phyloP scores from a whole-genome alignment of 164 flowering plant species.

The Nymphaea thermarum region DNA sequence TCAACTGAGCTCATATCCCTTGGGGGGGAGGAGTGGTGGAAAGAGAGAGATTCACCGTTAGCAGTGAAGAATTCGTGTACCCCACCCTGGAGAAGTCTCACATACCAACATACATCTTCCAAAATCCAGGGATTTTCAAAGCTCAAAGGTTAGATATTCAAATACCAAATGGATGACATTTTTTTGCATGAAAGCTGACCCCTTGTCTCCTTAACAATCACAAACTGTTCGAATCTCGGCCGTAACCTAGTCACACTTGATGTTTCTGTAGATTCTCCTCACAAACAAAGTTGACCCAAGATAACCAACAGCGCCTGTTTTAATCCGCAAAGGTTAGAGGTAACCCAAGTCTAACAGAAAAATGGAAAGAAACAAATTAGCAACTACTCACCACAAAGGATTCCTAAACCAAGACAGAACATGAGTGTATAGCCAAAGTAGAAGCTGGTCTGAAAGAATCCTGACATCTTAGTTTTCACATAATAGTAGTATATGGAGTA shows the following conservation, averaged over 20 bases:
- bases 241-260: conserved; percentile 63
- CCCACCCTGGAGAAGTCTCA: not conserved
- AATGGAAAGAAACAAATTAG: conserved; percentile 3
- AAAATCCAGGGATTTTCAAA: not conserved
- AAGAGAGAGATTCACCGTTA: too few species aligned
- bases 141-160: not conserved
- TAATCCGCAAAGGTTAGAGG: not conserved
- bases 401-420: conserved; percentile 95
- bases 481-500: conserved; percentile 87
- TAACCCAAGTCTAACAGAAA: not conserved
- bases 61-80: not conserved
- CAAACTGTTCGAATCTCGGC: not conserved
- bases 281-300: conserved; percentile 76
- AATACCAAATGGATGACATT: not conserved
- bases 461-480: conserved; percentile 97
- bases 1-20: not conserved
- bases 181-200: not conserved
- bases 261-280: conserved; percentile 89
- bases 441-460: conserved; percentile 98
- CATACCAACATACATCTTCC: not conserved
- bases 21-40: not conserved
- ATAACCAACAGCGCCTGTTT: conserved; percentile 77
- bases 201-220: not conserved
- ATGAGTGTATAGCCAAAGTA: conserved; percentile 96
- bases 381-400: conserved; percentile 69